These are phyloP conservation scores for Fusarium sp. DNA, from an alignment of 2,329 filamentous ascomycete genomes.

Conservation along the genomic window DNA sequence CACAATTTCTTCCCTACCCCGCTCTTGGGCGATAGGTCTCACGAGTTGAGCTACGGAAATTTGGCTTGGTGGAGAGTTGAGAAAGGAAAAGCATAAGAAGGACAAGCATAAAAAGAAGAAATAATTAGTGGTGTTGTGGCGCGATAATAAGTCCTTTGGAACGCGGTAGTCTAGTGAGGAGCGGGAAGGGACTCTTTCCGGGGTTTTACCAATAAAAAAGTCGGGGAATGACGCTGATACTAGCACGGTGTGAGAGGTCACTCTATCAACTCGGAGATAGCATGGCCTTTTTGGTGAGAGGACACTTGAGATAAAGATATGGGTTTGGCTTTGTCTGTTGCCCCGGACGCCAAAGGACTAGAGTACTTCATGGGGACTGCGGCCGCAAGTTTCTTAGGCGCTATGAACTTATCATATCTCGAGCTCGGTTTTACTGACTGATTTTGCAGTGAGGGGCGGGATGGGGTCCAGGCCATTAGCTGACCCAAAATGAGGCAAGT, in stretches of 20 bases:
- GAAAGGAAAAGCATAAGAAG: too few relatives aligned
- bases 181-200: neutral
- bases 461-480: neutral
- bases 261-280: neutral
- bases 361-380: neutral
- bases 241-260: neutral
- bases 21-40: too few relatives aligned
- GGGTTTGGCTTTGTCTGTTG: neutral
- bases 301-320: neutral
- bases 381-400: neutral
- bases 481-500: neutral
- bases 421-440: neutral
- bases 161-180: neutral
- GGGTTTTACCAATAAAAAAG: neutral
- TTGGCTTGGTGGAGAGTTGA: too few relatives aligned
- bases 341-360: neutral
- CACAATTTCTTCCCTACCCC: too few relatives aligned
- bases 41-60: too few relatives aligned
- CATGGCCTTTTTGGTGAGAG: neutral
- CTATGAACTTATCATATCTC: neutral
- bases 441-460: neutral
- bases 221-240: neutral
- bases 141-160: neutral
- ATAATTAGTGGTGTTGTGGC: neutral
- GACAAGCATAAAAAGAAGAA: too few relatives aligned